phyloP scores from a whole-genome alignment of 345 rosid species.

The Cardamine chenopodiifolia region DNA sequence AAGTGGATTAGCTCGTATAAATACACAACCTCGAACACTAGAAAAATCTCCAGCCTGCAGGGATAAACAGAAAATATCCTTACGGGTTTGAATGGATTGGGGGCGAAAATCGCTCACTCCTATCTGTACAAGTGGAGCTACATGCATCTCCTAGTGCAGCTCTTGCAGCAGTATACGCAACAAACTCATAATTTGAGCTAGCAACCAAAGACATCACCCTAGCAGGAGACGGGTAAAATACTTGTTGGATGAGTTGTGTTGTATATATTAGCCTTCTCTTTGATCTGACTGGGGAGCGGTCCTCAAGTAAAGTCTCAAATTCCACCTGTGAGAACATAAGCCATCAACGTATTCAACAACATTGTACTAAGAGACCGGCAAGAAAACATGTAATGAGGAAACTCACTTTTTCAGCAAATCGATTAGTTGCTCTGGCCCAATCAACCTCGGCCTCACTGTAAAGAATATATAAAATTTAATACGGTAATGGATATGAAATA shows the following conservation, averaged over 20 bases:
- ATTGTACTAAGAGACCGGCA: constrained; percentile 8
- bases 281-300: constrained; percentile 52
- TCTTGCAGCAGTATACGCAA: constrained; percentile 56
- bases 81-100: constrained; percentile 54
- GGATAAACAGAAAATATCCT: constrained; percentile 36
- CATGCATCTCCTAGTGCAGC: constrained; percentile 78
- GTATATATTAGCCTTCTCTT: constrained; percentile 82
- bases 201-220: constrained; percentile 52
- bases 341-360: constrained; percentile 25
- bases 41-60: neutral
- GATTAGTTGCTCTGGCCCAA: constrained; percentile 68
- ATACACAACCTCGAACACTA: neutral
- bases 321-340: constrained; percentile 57
- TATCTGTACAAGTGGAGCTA: constrained; percentile 43
- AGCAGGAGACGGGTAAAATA: constrained; percentile 59
- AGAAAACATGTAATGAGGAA: constrained; percentile 25
- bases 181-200: constrained; percentile 54
- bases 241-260: constrained; percentile 79
- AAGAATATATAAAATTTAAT: constrained; percentile 2
- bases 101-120: constrained; percentile 41
- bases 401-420: constrained; percentile 73
- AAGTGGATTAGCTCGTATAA: neutral
- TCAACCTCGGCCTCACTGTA: constrained; percentile 71
- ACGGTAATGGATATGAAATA: neutral
- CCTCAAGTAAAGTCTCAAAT: constrained; percentile 60